Percentiles rank a stretch among this genome's conserved stretches.
phyloP scores from a whole-genome alignment of 257 asterid species.

The Orobanche coerulescens region DNA sequence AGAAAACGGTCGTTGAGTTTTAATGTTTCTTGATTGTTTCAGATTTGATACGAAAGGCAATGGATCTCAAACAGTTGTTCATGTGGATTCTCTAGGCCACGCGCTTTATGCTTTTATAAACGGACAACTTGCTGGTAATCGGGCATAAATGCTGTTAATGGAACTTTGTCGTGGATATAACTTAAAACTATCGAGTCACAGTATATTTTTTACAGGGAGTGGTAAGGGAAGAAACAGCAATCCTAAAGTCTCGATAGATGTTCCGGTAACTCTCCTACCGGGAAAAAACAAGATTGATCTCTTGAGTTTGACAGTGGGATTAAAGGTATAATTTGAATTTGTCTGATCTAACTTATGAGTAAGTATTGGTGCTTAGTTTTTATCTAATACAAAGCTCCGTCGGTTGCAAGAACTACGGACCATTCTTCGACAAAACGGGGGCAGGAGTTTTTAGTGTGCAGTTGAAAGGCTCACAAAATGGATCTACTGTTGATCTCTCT shows the following conservation, averaged over 20 bases:
- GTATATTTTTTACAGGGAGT: constrained; percentile 31
- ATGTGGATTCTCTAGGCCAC: constrained; percentile 57
- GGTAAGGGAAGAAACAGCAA: constrained; percentile 23
- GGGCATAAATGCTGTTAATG: no score
- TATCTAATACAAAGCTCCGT: constrained; percentile 16
- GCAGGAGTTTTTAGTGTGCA: constrained; percentile 65
- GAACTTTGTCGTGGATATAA: no score
- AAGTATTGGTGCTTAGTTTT: not conserved
- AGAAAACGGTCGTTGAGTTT: not conserved
- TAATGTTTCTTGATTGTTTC: not conserved
- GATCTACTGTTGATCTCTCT: constrained; percentile 50
- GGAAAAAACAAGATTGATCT: constrained; percentile 55
- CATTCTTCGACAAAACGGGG: constrained; percentile 44
- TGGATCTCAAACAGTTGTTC: constrained; percentile 46
- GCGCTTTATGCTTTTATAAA: constrained; percentile 49
- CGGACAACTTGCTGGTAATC: constrained; percentile 53
- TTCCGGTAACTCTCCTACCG: constrained; percentile 36
- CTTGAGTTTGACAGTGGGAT: constrained; percentile 65
- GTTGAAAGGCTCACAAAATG: constrained; percentile 36
- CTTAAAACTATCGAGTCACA: no score
- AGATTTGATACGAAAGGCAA: not conserved
- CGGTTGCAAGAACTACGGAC: constrained; percentile 65
- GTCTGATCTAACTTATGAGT: not conserved
- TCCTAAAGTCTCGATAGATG: constrained; percentile 29
- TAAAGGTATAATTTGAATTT: constrained; percentile 39